phyloP scores from a whole-genome alignment of 371 early-diverging fungal genomes.

The Funneliformis caledonium region DNA sequence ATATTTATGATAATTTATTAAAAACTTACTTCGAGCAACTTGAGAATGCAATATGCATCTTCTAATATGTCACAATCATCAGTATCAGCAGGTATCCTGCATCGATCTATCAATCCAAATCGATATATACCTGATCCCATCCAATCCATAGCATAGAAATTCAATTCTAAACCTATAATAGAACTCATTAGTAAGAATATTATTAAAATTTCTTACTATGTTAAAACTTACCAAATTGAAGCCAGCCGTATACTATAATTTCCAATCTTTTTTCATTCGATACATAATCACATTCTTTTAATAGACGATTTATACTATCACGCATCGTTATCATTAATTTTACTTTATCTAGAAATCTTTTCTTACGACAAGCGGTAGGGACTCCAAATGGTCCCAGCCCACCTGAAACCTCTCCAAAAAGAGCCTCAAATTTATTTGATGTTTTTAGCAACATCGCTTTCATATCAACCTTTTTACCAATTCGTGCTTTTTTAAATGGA shows the following conservation, averaged over 20 bases:
- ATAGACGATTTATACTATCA: background rate
- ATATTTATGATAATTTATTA: too few species aligned
- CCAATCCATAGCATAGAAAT: constrained; percentile 32
- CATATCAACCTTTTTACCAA: constrained; percentile 25
- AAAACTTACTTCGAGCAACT: constrained; percentile 6
- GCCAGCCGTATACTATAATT: constrained; percentile 9
- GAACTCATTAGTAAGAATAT: background rate
- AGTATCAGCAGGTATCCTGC: background rate
- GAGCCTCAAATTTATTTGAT: constrained; percentile 17
- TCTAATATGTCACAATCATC: background rate
- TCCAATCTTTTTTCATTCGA: constrained; percentile 1
- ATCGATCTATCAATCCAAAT: constrained; percentile 17
- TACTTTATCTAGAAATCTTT: constrained; percentile 8
- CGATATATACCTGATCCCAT: background rate
- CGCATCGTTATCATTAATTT: constrained; percentile 7
- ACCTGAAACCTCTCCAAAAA: constrained; percentile 21
- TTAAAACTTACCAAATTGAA: constrained; percentile 25
- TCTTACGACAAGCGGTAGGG: background rate
- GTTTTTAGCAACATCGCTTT: background rate
- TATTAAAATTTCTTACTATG: constrained; percentile 17
- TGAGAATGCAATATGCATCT: constrained; percentile 26
- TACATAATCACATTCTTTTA: constrained; percentile 17
- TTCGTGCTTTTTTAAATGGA: constrained; percentile 12
- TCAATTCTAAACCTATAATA: constrained; percentile 28
- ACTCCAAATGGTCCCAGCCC: constrained; percentile 22